A percentile compares a stretch with the other conserved stretches of the same genome.
Evolutionary conservation across 257 asterid species (phyloP).

Genomic region (Salvia miltiorrhiza): DNA sequence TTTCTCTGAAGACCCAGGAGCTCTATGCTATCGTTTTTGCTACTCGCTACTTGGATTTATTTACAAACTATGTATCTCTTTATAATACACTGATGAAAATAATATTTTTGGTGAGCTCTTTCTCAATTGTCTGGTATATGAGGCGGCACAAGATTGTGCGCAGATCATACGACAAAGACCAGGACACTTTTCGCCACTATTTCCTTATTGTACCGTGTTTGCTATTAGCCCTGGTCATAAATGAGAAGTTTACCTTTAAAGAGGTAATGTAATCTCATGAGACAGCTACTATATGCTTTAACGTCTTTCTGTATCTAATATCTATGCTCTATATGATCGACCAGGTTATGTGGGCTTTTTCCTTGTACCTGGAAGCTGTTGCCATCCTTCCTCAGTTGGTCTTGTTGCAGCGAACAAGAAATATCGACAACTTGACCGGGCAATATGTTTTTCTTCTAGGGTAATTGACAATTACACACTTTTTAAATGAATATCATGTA

Average conservation of each 20-base stretch:
- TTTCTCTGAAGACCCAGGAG: slow-evolving; percentile 88
- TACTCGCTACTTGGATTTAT: slow-evolving; percentile 82
- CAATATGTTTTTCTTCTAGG: slow-evolving; percentile 81
- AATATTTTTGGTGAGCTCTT: slow-evolving; percentile 80
- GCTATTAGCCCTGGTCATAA: slow-evolving; percentile 52
- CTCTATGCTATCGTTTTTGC: slow-evolving; percentile 81
- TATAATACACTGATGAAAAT: slow-evolving; percentile 78
- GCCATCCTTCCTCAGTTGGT: slow-evolving; percentile 91
- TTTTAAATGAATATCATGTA: neutral
- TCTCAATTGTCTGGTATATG: slow-evolving; percentile 88
- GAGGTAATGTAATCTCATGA: slow-evolving; percentile 45
- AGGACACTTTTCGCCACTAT: slow-evolving; percentile 82
- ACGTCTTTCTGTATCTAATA: neutral
- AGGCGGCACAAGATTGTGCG: slow-evolving; percentile 83
- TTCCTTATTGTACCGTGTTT: slow-evolving; percentile 69
- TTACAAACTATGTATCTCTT: slow-evolving; percentile 59
- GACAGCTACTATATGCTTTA: neutral
- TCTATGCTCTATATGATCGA: neutral
- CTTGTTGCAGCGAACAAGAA: slow-evolving; percentile 80
- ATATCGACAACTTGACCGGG: slow-evolving; percentile 85
- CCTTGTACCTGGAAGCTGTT: slow-evolving; percentile 80
- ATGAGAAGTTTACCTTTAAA: slow-evolving; percentile 67
- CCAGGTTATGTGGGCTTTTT: slow-evolving; percentile 82
- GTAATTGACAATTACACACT: slow-evolving; percentile 30
- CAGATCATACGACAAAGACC: slow-evolving; percentile 85